Conservation (phyloP, 768 basidiomycete species). For the Tephrocybe sp. region DNA sequence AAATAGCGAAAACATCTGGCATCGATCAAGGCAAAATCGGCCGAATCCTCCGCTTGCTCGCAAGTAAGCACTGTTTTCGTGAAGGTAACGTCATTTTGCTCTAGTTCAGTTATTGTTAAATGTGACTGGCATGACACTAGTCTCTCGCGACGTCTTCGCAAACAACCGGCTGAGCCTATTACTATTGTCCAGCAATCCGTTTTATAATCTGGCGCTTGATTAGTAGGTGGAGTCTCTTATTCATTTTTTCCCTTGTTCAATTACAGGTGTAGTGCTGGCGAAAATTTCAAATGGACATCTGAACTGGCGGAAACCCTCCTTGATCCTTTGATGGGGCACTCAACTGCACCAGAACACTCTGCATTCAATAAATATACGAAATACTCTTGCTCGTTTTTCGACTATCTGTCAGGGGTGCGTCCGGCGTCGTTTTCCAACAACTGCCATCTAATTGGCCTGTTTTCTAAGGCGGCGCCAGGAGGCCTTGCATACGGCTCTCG, state of each 20-base stretch:
- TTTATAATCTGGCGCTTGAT: constrained; percentile 23
- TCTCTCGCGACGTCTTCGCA: constrained; percentile 34
- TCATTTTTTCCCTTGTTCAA: neutral
- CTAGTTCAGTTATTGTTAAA: constrained; percentile 15
- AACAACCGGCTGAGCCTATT: constrained; percentile 39
- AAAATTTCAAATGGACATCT: constrained; percentile 19
- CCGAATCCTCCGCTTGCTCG: constrained; percentile 37
- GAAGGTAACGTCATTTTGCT: constrained; percentile 22
- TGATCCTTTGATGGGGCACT: constrained; percentile 28
- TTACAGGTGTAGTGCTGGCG: constrained; percentile 14
- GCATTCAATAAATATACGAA: constrained; percentile 22
- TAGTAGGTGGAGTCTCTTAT: constrained; percentile 19
- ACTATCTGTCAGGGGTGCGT: constrained; percentile 1
- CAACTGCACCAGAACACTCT: constrained; percentile 21
- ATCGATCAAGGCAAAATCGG: constrained; percentile 35
- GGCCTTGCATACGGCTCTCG: constrained; percentile 18
- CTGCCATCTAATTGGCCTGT: neutral
- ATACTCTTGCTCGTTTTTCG: constrained; percentile 2
- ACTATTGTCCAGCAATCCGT: constrained; percentile 27
- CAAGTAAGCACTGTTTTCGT: constrained; percentile 37
- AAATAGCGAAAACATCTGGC: constrained; percentile 27
- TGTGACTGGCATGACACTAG: constrained; percentile 14
- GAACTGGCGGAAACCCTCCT: constrained; percentile 33
- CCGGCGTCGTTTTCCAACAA: neutral
- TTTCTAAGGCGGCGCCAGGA: constrained; percentile 11